Conservation (phyloP, 805 yeast species). For the Candida multigemmis region DNA sequence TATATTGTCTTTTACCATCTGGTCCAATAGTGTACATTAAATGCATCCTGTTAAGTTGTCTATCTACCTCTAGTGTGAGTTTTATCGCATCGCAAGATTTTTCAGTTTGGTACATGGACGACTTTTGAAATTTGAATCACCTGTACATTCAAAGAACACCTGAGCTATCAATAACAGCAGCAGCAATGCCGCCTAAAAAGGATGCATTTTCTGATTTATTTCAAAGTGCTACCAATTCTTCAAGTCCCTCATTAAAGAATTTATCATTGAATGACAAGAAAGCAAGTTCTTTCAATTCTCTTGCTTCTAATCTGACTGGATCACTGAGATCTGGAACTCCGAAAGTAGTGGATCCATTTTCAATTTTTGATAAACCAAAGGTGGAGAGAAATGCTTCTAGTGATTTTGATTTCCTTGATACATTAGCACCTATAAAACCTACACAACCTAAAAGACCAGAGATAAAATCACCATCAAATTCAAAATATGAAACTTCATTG, state of each 20-base stretch:
- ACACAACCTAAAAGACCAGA: slow-evolving; percentile 1
- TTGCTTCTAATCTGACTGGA: too few species aligned
- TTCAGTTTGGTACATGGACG: too few species aligned
- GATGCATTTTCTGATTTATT: slow-evolving; percentile 38
- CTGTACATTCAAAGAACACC: too few species aligned
- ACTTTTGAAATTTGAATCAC: too few species aligned
- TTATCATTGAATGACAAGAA: slow-evolving; percentile 4
- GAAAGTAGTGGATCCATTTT: slow-evolving; percentile 13
- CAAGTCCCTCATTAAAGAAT: slow-evolving; percentile 3
- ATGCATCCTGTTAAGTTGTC: slow-evolving; percentile 93
- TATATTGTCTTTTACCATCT: slow-evolving; percentile 94
- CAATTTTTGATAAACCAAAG: slow-evolving; percentile 8
- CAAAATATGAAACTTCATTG: slow-evolving; percentile 8
- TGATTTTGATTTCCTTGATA: too few species aligned
- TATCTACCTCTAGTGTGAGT: too few species aligned
- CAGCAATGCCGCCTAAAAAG: slow-evolving; percentile 32
- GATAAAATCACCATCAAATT: neutral
- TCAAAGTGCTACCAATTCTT: slow-evolving; percentile 17
- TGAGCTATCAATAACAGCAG: too few species aligned
- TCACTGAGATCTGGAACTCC: too few species aligned
- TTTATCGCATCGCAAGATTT: too few species aligned
- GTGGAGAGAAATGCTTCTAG: too few species aligned
- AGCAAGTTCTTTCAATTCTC: too few species aligned
- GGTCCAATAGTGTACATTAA: slow-evolving; percentile 94
- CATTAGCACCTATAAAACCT: slow-evolving; percentile 1